phyloP scores from a whole-genome alignment of 805 yeast genomes.

The Saccharomycopsis capsularis region DNA sequence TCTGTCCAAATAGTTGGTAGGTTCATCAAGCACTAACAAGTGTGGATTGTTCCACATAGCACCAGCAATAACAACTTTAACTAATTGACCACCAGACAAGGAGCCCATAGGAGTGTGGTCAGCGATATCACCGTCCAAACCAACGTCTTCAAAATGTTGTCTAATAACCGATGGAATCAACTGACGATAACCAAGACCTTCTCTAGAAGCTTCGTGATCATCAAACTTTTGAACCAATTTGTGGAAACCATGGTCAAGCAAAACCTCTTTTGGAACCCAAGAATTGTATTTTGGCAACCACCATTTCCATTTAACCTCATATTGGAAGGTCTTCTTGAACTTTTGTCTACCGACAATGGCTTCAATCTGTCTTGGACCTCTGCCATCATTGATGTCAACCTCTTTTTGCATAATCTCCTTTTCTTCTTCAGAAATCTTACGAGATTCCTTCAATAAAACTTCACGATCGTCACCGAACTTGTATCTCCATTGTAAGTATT shows the following conservation, averaged over 20 bases:
- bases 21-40: slow-evolving; percentile 92
- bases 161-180: slow-evolving; percentile 86
- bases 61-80: slow-evolving; percentile 97
- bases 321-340: slow-evolving; percentile 92
- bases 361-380: slow-evolving; percentile 83
- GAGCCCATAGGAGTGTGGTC: slow-evolving; percentile 97
- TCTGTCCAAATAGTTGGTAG: slow-evolving; percentile 96
- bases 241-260: slow-evolving; percentile 78
- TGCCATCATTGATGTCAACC: slow-evolving; percentile 77
- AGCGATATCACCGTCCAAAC: slow-evolving; percentile 96
- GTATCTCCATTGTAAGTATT: slow-evolving; percentile 97
- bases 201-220: slow-evolving; percentile 98
- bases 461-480: slow-evolving; percentile 98
- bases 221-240: slow-evolving; percentile 94
- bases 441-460: slow-evolving; percentile 85
- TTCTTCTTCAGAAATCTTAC: slow-evolving; percentile 78
- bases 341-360: slow-evolving; percentile 97
- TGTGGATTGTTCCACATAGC: slow-evolving; percentile 99
- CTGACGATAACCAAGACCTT: slow-evolving; percentile 94
- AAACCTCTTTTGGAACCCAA: slow-evolving; percentile 81
- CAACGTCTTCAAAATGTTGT: slow-evolving; percentile 95
- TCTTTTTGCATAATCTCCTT: slow-evolving; percentile 68
- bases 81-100: slow-evolving; percentile 95
- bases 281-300: slow-evolving; percentile 92
- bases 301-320: slow-evolving; percentile 88